Evolutionary conservation across 2,329 filamentous ascomycete species (phyloP).

Genomic region (Ophiocordyceps camponoti-saundersi): DNA sequence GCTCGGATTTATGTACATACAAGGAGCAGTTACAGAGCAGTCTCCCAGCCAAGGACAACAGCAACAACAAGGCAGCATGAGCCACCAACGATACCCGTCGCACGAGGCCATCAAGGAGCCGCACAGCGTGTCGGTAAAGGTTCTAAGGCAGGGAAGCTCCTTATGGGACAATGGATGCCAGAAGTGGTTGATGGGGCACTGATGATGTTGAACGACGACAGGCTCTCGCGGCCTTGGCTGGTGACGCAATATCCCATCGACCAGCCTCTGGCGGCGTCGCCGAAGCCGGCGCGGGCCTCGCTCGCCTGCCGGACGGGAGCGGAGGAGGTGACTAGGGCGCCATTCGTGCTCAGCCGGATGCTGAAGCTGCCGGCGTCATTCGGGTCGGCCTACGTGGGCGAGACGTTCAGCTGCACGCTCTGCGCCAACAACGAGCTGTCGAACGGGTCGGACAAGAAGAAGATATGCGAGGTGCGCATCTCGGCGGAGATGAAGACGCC

Average conservation of each 20-base stretch:
- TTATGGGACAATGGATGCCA: too few species aligned
- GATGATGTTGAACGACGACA: slow-evolving; percentile 19
- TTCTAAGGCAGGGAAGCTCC: slow-evolving; percentile 35
- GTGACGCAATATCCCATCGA: slow-evolving; percentile 52
- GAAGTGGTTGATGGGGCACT: not conserved
- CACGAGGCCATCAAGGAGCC: slow-evolving; percentile 52
- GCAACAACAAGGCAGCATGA: slow-evolving; percentile 21
- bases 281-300: slow-evolving; percentile 42
- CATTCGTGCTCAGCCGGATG: slow-evolving; percentile 43
- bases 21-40: too few species aligned
- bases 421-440: slow-evolving; percentile 77
- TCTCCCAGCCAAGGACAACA: not conserved
- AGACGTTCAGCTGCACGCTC: slow-evolving; percentile 85
- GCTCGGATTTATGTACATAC: too few species aligned
- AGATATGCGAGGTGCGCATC: slow-evolving; percentile 63
- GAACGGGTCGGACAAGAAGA: slow-evolving; percentile 21
- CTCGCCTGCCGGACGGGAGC: slow-evolving; percentile 45
- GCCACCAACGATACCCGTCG: slow-evolving; percentile 39
- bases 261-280: slow-evolving; percentile 15
- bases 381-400: slow-evolving; percentile 86
- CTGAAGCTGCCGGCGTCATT: slow-evolving; percentile 83
- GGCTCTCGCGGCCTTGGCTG: slow-evolving; percentile 67
- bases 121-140: slow-evolving; percentile 64
- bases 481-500: slow-evolving; percentile 94
- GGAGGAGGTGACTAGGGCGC: slow-evolving; percentile 30